Evolutionary conservation across 1,139 yeast genomes (phyloP), one percentile per base, ranked within the genome.

Genomic region (Magnusiomyces ingens): DNA sequence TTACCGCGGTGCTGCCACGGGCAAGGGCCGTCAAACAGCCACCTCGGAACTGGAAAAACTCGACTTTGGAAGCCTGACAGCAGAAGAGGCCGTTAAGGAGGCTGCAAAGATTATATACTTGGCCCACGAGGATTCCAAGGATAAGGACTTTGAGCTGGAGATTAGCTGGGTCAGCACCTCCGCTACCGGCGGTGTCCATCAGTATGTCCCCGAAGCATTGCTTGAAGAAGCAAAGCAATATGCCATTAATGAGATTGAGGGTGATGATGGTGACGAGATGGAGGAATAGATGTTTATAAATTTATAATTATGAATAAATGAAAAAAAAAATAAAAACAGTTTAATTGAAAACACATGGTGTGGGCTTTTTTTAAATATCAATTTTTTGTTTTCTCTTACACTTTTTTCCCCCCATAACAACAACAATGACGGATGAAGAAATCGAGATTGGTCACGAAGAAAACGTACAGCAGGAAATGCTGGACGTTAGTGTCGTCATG

Each of bases 51-150:
- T 94, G 63, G 99, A 94, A 71, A 94, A 93, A 70, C 76, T 94
- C 62, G 86, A 90, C 60, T 75, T 82, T 58, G 85, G 82, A 53
- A 79, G 78, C 59, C 73, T 94, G 60, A 74, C 84, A 1, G 87
- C 84, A 10, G 78, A 73, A 60, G 95, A 91, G 29, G 99, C 96
- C 2, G 85, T 93, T 50, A 90, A 87, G 64, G 85, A 85, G 64
- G 99, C 98, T 35, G 98, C 98, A 17, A 85, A 84, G 68, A 90
- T 94, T 68, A 87, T 94, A 64, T 86, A 88, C 66, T 76, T 85
- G 61, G 97, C 98, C 1, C 99, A 94, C 67, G 99, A 94, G 71
- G 99, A 94, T 67, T 89, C 90, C 70, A 94, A 93, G 72, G 99
- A 93, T 69, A 93, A 93, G 71, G 98, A 91, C 58, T 93, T 90